A percentile compares a stretch with the other conserved stretches of the same genome.
phyloP scores from a whole-genome alignment of 2,329 filamentous ascomycete genomes.

The Ophiocordyceps polyrhachis-furcata region DNA sequence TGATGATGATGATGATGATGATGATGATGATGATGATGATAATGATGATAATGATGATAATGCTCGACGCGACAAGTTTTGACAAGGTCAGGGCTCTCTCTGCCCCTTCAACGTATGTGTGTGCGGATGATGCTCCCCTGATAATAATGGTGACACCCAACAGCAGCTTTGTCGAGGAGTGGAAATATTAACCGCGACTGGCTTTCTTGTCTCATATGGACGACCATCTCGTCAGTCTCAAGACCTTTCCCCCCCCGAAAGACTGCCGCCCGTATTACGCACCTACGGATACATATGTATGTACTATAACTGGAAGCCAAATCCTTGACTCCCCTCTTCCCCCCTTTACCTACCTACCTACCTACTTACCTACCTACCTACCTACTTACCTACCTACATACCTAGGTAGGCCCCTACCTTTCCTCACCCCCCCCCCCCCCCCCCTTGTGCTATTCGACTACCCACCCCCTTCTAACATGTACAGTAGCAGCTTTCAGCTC shows the following conservation, averaged over 20 bases:
- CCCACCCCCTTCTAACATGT: neutral
- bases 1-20: neutral
- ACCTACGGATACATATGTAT: no score
- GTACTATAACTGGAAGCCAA: neutral
- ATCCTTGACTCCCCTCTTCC: neutral
- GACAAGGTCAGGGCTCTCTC: neutral
- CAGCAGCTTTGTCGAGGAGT: neutral
- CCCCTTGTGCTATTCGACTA: neutral
- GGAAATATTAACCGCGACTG: neutral
- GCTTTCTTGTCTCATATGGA: slow-evolving; percentile 1
- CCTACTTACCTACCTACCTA: neutral
- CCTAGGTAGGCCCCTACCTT: neutral
- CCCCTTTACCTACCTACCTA: neutral
- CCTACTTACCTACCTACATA: no score
- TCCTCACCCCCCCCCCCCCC: neutral
- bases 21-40: neutral
- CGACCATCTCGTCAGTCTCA: neutral
- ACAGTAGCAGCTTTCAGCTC: neutral
- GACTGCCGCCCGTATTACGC: neutral
- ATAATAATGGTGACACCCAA: neutral
- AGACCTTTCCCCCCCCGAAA: neutral
- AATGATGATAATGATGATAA: neutral
- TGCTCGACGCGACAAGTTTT: neutral
- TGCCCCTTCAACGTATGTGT: neutral
- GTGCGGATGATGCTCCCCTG: neutral